Conservation (phyloP, 148 eudicot species). For the Diospyros lotus region DNA sequence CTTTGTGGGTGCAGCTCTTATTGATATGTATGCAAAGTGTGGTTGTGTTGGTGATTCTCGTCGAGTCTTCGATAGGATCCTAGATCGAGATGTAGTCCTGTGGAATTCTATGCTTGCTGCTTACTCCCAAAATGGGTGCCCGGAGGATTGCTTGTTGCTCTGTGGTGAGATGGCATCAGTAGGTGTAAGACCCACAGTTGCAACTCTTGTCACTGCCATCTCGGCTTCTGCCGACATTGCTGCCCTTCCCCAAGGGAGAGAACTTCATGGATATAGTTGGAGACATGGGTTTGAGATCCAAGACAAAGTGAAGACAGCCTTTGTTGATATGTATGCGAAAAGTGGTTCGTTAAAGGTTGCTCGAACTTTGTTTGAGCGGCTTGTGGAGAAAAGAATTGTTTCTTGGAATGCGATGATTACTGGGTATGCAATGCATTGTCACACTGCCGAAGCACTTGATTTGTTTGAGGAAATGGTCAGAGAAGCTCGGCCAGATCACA, state of each 20-base stretch:
- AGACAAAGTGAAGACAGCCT: conserved; percentile 59
- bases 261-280: conserved; percentile 62
- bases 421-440: conserved; percentile 73
- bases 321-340: conserved; percentile 65
- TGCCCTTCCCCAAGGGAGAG: conserved; percentile 60
- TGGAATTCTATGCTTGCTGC: conserved; percentile 92
- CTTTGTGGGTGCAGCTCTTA: conserved; percentile 74
- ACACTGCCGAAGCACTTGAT: conserved; percentile 41
- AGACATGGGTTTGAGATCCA: conserved; percentile 50
- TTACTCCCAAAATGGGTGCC: conserved; percentile 71
- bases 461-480: conserved; percentile 51
- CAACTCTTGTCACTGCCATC: conserved; percentile 66
- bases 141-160: conserved; percentile 59
- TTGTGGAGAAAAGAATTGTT: conserved; percentile 44
- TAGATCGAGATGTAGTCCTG: conserved; percentile 58
- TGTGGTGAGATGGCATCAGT: conserved; percentile 54
- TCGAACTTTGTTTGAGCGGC: conserved; percentile 41
- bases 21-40: conserved; percentile 87
- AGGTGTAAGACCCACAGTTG: conserved; percentile 54
- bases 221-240: conserved; percentile 63
- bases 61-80: conserved; percentile 53
- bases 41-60: conserved; percentile 51
- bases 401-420: conserved; percentile 74
- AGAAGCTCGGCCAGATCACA: conserved; percentile 52
- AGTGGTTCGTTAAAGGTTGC: conserved; percentile 48